Evolutionary conservation across 73 alveolate genomes (phyloP).

Genomic region (Paraurostyla sp.): DNA sequence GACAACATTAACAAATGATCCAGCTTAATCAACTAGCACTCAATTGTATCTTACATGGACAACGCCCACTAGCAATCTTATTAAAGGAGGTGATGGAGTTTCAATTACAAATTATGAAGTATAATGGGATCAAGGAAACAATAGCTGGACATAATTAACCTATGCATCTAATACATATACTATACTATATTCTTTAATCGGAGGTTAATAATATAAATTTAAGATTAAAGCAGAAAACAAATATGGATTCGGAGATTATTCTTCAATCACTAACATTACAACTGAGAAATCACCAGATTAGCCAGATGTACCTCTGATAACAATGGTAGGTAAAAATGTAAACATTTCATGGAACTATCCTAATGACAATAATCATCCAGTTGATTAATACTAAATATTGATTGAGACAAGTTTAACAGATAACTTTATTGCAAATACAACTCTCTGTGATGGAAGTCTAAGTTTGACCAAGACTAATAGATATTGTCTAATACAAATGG

Average conservation of each 20-base stretch:
- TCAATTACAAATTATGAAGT: constrained; percentile 10
- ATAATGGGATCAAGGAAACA: constrained; percentile 43
- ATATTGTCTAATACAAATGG: constrained; percentile 1
- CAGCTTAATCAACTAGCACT: constrained; percentile 14
- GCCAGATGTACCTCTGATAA: constrained; percentile 20
- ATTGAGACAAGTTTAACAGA: background rate
- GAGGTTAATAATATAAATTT: constrained; percentile 33
- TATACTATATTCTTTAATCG: background rate
- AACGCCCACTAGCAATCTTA: background rate
- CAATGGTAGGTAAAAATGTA: background rate
- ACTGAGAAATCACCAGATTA: constrained; percentile 49
- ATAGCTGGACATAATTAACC: background rate
- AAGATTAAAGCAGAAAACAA: constrained; percentile 12
- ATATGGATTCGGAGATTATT: constrained; percentile 42
- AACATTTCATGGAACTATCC: constrained; percentile 55
- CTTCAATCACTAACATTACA: background rate
- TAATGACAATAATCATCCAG: background rate
- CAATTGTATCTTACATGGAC: constrained; percentile 13
- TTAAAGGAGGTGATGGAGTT: background rate
- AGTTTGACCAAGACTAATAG: background rate
- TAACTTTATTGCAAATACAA: constrained; percentile 46
- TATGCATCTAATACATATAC: background rate
- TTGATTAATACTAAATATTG: constrained; percentile 3
- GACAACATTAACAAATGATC: background rate
- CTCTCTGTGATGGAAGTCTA: constrained; percentile 60